Percentiles rank a stretch among this genome's conserved stretches.
These are phyloP conservation scores for Chytriomyces sp. DNA, from an alignment of 192 early-diverging fungal species.

Conservation along the genomic window DNA sequence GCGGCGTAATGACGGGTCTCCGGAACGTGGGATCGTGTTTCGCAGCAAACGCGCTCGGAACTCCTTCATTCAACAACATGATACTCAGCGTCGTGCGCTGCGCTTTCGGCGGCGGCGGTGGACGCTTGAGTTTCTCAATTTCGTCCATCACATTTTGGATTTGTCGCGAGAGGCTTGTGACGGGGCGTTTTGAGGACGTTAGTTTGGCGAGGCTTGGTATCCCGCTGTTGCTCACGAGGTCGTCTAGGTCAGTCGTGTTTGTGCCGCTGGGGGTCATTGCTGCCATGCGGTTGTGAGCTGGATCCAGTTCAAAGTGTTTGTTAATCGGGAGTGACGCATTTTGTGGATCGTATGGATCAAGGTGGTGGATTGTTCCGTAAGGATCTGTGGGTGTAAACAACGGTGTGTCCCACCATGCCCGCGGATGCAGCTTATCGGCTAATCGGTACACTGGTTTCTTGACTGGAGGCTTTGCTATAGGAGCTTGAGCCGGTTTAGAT, in stretches of 20 bases:
- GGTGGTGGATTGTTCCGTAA: constrained; percentile 4
- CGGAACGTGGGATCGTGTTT: constrained; percentile 34
- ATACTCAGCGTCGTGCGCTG: constrained; percentile 24
- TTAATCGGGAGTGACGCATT: neutral
- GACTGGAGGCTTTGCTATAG: neutral
- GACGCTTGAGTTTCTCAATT: constrained; percentile 15
- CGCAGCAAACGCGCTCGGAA: constrained; percentile 25
- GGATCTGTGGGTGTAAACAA: constrained; percentile 3
- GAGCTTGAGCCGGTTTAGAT: neutral
- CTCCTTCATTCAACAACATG: constrained; percentile 32
- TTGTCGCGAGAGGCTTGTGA: constrained; percentile 4
- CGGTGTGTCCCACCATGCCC: constrained; percentile 25
- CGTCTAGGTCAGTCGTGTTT: constrained; percentile 12
- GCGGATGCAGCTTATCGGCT: constrained; percentile 13
- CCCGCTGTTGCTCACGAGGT: neutral
- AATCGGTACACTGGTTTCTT: constrained; percentile 4
- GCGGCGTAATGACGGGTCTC: constrained; percentile 15
- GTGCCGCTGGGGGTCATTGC: neutral
- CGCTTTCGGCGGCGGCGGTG: constrained; percentile 25
- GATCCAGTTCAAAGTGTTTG: constrained; percentile 26
- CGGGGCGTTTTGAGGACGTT: constrained; percentile 8
- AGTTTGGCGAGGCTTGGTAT: constrained; percentile 17
- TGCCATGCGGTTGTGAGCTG: neutral
- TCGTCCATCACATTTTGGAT: constrained; percentile 25
- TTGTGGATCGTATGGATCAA: constrained; percentile 29